A percentile compares a stretch with the other conserved stretches of the same genome.
Evolutionary conservation across 2,329 filamentous ascomycete genomes (phyloP).

Genomic region (Lasiodiplodia citricola): DNA sequence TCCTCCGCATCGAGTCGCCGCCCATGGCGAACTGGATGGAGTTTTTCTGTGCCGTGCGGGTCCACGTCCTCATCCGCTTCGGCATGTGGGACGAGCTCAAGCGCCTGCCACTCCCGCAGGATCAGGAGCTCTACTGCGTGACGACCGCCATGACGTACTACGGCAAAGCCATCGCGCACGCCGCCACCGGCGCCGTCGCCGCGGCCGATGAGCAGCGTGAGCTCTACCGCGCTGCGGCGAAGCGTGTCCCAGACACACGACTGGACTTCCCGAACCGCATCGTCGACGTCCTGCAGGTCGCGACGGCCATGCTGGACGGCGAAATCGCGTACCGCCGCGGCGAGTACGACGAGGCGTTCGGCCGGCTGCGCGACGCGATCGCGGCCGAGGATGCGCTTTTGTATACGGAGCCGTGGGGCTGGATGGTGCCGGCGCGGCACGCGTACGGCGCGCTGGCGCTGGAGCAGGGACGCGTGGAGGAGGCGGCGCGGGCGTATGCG

Average conservation of each 20-base stretch:
- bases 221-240: not conserved
- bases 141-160: not conserved
- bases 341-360: conserved; percentile 64
- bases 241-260: not conserved
- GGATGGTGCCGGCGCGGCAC: conserved; percentile 77
- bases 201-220: not conserved
- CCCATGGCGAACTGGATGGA: conserved; percentile 84
- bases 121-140: conserved; percentile 61
- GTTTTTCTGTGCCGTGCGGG: conserved; percentile 68
- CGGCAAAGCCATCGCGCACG: not conserved
- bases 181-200: not conserved
- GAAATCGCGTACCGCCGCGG: conserved; percentile 73
- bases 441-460: conserved; percentile 72
- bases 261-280: not conserved
- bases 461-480: conserved; percentile 61
- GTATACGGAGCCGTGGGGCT: conserved; percentile 78
- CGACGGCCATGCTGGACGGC: conserved; percentile 70
- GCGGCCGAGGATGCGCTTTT: conserved; percentile 65
- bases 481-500: conserved; percentile 46
- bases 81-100: conserved; percentile 74
- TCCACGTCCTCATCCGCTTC: conserved; percentile 75
- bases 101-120: conserved; percentile 59
- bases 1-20: conserved; percentile 68
- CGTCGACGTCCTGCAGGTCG: conserved; percentile 65
- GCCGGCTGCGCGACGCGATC: conserved; percentile 63